A percentile compares a stretch with the other conserved stretches of the same genome.
These are phyloP conservation scores for Coniochaeta hoffmannii DNA, from an alignment of 2,329 filamentous ascomycete species.

Conservation along the genomic window DNA sequence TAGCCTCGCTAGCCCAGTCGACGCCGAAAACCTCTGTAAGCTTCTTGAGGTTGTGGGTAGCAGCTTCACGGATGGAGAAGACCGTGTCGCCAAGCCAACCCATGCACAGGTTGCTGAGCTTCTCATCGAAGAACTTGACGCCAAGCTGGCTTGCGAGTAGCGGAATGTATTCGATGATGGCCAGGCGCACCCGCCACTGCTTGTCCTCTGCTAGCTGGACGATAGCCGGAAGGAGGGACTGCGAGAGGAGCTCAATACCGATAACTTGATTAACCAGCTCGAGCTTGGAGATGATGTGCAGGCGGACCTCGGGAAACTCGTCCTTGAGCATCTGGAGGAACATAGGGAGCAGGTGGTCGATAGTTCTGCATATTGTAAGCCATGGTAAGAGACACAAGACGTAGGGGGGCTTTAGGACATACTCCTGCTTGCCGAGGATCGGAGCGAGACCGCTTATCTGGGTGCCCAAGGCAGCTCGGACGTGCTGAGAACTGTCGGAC, in stretches of 20 bases:
- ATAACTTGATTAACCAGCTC: constrained; percentile 99
- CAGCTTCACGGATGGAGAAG: constrained; percentile 96
- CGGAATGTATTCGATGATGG: constrained; percentile 99
- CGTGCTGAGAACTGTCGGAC: constrained; percentile 92
- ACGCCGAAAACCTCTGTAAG: constrained; percentile 97
- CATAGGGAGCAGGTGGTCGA: constrained; percentile 94
- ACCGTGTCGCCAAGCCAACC: constrained; percentile 97
- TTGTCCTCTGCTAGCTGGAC: constrained; percentile 98
- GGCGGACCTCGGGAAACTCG: constrained; percentile 93
- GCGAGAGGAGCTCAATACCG: constrained; percentile 92
- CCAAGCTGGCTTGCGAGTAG: constrained; percentile 91
- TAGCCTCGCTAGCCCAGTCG: constrained; percentile 93
- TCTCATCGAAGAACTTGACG: constrained; percentile 97
- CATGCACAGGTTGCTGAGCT: constrained; percentile 93
- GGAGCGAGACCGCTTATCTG: constrained; percentile 96
- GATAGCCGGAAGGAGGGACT: constrained; percentile 93
- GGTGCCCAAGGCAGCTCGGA: constrained; percentile 87
- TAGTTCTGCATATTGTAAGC: constrained; percentile 57
- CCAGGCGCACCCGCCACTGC: constrained; percentile 95
- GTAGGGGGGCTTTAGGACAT: constrained; percentile 31
- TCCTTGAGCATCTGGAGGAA: constrained; percentile 99
- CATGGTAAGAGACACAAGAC: neutral
- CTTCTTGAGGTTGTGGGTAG: constrained; percentile 96
- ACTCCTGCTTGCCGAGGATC: constrained; percentile 97
- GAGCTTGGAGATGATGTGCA: constrained; percentile 99